These are phyloP conservation scores for Cruciata laevipes DNA, from an alignment of 257 asterid species.

Conservation along the genomic window DNA sequence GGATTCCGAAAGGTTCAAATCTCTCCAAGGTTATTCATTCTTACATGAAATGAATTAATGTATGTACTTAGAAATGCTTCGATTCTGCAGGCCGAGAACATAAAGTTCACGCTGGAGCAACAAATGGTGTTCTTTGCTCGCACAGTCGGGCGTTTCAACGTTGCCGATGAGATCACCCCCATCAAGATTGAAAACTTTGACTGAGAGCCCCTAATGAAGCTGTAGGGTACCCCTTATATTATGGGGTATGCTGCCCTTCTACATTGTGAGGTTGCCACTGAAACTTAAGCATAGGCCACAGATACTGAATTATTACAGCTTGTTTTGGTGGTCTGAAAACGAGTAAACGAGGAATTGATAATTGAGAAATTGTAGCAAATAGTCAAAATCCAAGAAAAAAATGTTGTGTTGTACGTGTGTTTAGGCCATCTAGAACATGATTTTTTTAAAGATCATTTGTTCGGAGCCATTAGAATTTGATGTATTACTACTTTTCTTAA, in stretches of 20 bases:
- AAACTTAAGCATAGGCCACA: too few species aligned
- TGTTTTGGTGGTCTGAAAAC: neutral
- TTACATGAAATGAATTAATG: neutral
- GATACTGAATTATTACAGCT: neutral
- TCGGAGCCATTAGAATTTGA: neutral
- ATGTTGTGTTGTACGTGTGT: neutral
- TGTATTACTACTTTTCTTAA: neutral
- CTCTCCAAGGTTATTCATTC: neutral
- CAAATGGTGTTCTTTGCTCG: conserved; percentile 93
- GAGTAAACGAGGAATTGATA: neutral
- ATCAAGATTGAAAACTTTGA: conserved; percentile 66
- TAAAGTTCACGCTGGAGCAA: conserved; percentile 85
- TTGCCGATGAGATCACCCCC: conserved; percentile 74
- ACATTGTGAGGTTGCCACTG: neutral
- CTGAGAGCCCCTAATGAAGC: conserved; percentile 27
- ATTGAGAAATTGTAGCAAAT: neutral
- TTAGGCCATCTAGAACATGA: conserved; percentile 8
- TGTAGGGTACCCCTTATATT: too few species aligned
- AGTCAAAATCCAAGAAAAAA: neutral
- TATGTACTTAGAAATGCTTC: neutral
- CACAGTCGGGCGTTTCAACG: conserved; percentile 52
- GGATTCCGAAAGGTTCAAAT: conserved; percentile 76
- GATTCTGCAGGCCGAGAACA: conserved; percentile 69
- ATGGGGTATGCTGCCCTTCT: neutral
- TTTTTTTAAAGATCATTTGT: neutral